Evolutionary conservation across 441 rosid species (phyloP).

Genomic region (Adansonia gregorii): DNA sequence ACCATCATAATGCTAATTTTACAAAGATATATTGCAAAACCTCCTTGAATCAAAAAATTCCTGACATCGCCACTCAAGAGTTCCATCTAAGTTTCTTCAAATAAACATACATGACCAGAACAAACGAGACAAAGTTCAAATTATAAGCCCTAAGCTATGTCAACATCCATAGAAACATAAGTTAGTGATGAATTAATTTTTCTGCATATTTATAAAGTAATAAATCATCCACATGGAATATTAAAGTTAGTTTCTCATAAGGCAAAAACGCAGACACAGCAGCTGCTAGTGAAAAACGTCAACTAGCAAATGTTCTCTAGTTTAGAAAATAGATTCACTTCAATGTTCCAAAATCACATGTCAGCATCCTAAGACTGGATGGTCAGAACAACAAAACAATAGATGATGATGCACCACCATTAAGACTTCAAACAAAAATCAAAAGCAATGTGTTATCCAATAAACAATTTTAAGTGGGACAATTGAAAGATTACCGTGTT

Average conservation of each 20-base stretch:
- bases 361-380: neutral
- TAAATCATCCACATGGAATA: neutral
- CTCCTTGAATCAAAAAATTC: neutral
- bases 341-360: neutral
- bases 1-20: conserved; percentile 10
- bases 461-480: too few relatives aligned
- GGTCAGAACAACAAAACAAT: neutral
- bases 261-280: neutral
- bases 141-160: neutral
- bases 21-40: neutral
- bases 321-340: neutral
- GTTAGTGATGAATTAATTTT: neutral
- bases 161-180: neutral
- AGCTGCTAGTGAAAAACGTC: conserved; percentile 3
- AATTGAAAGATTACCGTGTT: too few relatives aligned
- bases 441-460: neutral
- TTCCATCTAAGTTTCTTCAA: conserved; percentile 12
- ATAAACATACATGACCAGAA: neutral
- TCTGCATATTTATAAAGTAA: neutral
- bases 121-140: neutral
- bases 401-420: neutral
- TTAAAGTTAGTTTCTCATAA: neutral
- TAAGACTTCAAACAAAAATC: neutral
- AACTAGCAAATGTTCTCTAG: neutral
- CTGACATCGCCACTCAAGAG: neutral